These are phyloP conservation scores for Calonectria hawksworthii DNA, from an alignment of 2,329 filamentous ascomycete genomes.

Conservation along the genomic window DNA sequence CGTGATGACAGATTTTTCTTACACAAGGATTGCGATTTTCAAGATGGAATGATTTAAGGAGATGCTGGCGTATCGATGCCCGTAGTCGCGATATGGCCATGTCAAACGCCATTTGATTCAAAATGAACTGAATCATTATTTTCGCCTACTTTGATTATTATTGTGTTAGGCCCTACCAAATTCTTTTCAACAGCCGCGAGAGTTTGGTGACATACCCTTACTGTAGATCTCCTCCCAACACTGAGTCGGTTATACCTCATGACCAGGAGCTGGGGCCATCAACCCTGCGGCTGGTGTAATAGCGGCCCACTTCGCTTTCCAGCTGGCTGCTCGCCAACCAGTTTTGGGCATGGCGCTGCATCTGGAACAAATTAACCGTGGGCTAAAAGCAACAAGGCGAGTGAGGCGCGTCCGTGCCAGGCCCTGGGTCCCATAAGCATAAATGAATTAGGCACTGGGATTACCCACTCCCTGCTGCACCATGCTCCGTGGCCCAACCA, in stretches of 20 bases:
- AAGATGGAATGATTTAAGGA: background rate
- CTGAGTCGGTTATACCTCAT: background rate
- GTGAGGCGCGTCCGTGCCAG: background rate
- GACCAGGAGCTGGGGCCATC: background rate
- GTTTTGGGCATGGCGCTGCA: background rate
- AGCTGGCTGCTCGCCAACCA: background rate
- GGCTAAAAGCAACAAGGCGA: background rate
- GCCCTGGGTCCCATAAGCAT: background rate
- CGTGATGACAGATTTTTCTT: background rate
- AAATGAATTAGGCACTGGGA: background rate
- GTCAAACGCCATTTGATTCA: background rate
- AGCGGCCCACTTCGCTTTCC: background rate
- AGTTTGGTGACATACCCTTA: background rate
- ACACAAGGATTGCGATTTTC: background rate
- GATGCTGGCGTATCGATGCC: background rate
- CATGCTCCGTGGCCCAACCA: background rate
- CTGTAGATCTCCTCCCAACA: background rate
- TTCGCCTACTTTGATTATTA: too few relatives aligned
- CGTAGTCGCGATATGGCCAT: too few relatives aligned
- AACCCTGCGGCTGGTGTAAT: background rate
- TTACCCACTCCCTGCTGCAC: background rate
- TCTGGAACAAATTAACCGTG: slow-evolving; percentile 6
- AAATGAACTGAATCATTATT: background rate
- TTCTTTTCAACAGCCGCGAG: background rate
- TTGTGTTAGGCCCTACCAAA: background rate